Conservation (phyloP, 768 basidiomycete genomes). For the Clavaria fumosa region DNA sequence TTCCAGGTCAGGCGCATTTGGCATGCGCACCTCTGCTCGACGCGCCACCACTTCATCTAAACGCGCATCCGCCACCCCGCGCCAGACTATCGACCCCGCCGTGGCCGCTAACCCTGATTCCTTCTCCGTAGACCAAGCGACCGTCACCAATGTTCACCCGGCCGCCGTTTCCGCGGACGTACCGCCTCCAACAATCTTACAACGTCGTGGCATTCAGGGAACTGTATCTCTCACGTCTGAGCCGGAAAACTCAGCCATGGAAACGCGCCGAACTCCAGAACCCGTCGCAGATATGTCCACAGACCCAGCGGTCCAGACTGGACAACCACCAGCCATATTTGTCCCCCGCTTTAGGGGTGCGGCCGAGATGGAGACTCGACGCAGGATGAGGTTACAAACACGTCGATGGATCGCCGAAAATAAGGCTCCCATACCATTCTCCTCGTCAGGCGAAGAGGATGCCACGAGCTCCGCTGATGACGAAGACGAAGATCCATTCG, state of each 20-base stretch:
- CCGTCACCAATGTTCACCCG: conserved; percentile 13
- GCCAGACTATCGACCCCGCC: neutral
- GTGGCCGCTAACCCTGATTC: conserved; percentile 15
- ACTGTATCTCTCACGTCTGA: no score
- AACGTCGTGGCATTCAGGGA: no score
- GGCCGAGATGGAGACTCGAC: conserved; percentile 72
- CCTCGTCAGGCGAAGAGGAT: conserved; percentile 42
- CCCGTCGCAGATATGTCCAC: conserved; percentile 13
- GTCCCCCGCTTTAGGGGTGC: conserved; percentile 70
- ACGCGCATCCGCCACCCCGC: conserved; percentile 19
- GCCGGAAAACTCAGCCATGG: neutral
- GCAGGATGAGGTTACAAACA: conserved; percentile 50
- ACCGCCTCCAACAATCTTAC: neutral
- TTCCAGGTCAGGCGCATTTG: conserved; percentile 46
- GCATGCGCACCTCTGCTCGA: conserved; percentile 62
- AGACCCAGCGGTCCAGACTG: conserved; percentile 24
- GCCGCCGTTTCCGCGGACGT: neutral
- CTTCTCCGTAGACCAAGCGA: conserved; percentile 19
- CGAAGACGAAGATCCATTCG: conserved; percentile 20
- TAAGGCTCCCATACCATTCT: conserved; percentile 17
- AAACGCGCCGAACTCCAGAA: conserved; percentile 7
- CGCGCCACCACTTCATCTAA: conserved; percentile 33
- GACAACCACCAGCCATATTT: conserved; percentile 39
- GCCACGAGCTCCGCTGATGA: conserved; percentile 32
- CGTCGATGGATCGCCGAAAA: conserved; percentile 30